phyloP scores from a whole-genome alignment of 1,284 basidiomycete genomes.

The Sporisorium exsertum region DNA sequence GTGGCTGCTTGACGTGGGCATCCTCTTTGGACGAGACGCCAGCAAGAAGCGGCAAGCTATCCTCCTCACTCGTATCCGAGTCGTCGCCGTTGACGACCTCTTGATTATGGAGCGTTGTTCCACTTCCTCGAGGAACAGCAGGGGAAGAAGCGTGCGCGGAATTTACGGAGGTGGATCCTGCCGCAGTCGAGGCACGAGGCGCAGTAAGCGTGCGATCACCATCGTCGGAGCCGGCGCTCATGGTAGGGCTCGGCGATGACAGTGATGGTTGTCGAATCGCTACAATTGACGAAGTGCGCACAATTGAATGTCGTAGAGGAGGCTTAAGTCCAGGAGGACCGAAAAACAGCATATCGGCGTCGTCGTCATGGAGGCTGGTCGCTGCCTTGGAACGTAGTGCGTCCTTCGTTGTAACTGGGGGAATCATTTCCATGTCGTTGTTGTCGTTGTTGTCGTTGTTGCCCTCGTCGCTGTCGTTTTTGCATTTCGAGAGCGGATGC shows the following conservation, averaged over 20 bases:
- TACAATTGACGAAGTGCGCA: not conserved
- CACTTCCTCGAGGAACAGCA: not conserved
- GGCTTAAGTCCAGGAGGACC: slow-evolving; percentile 10
- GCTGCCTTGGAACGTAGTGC: no score
- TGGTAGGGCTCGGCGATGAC: not conserved
- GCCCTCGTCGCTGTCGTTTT: no score
- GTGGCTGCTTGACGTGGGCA: not conserved
- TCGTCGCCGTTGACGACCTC: not conserved
- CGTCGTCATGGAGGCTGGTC: not conserved
- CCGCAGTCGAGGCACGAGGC: not conserved
- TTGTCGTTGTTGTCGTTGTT: no score
- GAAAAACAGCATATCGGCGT: slow-evolving; percentile 17
- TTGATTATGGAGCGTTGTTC: not conserved
- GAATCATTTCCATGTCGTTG: no score
- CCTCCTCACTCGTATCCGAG: slow-evolving; percentile 18
- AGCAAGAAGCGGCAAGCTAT: slow-evolving; percentile 10
- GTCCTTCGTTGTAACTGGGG: not conserved
- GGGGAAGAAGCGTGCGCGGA: not conserved
- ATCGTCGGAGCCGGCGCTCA: slow-evolving; percentile 1
- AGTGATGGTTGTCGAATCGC: not conserved
- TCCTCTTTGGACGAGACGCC: not conserved
- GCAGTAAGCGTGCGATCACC: slow-evolving; percentile 20
- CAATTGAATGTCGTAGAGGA: not conserved
- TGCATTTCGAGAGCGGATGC: not conserved
- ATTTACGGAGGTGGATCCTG: not conserved